Evolutionary conservation across 176 grass and related monocot genomes (phyloP), one percentile per base, ranked within the genome.

Genomic region (Eremochloa ophiuroides): DNA sequence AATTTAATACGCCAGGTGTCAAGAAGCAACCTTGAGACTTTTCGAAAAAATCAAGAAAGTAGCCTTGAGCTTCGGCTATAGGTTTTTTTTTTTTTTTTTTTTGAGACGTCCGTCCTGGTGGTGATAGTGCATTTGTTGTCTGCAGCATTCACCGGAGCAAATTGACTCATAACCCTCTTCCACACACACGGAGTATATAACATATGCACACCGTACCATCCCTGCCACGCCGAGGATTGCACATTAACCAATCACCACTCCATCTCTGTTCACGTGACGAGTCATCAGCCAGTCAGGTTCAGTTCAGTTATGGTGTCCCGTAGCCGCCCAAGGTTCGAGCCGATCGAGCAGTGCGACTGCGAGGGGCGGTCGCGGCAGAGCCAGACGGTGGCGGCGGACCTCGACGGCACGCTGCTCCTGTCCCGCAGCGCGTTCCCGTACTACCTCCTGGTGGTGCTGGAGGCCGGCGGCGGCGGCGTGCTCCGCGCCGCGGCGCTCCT

Each of bases 361-460:
- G 83, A 86, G 25, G 87, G 79, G 33, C 77, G 94, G 79, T 93
- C 82, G 14, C 18, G 38, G 2, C 94, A 97, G 70, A 65, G 38
- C 4, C 94, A 97, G 70, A 65, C 94, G 0, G 84, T 97, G 2
- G 91, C 89, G 2, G 89, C 94, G 18, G 94, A 97, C 82, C 89
- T 97, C 51, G 91, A 97, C 69, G 91, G 94, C 81, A 97, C 91
- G 8, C 89, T 97, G 7, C 89, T 97, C 62, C 75, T 90, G 38
- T 97, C 91, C 37, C 84, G 89, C 12, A 91, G 89, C 66, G 91
- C 94, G 9, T 94, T 97, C 78, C 94, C 94, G 0, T 97, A 97
- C 85, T 97, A 91, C 82, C 75, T 97, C 66, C 94, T 94, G 48
- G 69, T 94, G 59, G 94, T 91, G 15, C 87, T 97, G 11, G 91